Base-by-base conservation (phyloP, 2,329 filamentous ascomycete genomes). In the Aspergillus nomiae region DNA sequence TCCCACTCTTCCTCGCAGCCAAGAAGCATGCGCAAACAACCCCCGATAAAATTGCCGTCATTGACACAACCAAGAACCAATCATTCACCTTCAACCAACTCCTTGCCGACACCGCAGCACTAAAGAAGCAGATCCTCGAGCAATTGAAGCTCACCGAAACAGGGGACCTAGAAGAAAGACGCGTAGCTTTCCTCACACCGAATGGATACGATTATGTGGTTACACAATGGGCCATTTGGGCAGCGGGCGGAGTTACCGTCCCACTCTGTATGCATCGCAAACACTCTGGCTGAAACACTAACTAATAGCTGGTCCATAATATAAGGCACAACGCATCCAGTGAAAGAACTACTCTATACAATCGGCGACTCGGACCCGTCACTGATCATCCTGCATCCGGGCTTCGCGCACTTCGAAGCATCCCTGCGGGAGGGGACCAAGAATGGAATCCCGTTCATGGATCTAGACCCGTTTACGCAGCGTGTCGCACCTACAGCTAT, bases 161-260 rank as follows among this genome's bases (percentile, higher is more conserved):
- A 2, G 68, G 59, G 5, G 75, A 78, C 61, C 60, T 80, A 45
- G 73, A 77, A 26, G 78, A 81, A 64, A 69, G 73, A 32, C 74
- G 78, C 60, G 71, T 80, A 59, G 74, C 77, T 6, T 80, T 78
- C 62, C 70, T 80, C 16, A 69, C 72, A 11, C 78, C 78, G 1
- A 77, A 77, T 64, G 77, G 78, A 46, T 80, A 80, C 61, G 78
- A 80, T 59, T 80, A 80, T 66, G 77, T 78, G 9, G 77, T 74
- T 11, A 76, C 73, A 30, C 77, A 79, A 69, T 81, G 78, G 78
- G 79, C 79, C 9, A 66, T 80, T 58, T 81, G 79, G 79, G 78
- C 78, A 12, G 76, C 78, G 5, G 79, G 79, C 19, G 79, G 77
- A n/a, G 74, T 81, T 21, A 76, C 73, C 36, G 79, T 81, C 24